Conservation (phyloP, 1,284 basidiomycete species). For the Malassezia globosa region DNA sequence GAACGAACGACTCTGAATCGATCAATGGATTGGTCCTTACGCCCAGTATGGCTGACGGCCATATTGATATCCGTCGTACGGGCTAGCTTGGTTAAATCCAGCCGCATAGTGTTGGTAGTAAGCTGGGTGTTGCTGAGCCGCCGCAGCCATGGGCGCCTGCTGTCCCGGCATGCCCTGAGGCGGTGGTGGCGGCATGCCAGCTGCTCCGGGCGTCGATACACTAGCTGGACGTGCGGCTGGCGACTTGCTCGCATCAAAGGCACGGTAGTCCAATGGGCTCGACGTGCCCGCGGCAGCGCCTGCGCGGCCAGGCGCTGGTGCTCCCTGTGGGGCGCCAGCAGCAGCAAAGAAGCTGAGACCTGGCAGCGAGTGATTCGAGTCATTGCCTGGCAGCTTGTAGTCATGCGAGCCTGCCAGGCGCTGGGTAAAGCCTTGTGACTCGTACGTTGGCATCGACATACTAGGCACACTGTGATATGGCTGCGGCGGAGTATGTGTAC, state of each 20-base stretch:
- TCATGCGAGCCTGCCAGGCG: conserved; percentile 25
- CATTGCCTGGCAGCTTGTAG: conserved; percentile 29
- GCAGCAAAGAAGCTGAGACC: conserved; percentile 29
- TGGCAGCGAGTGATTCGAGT: conserved; percentile 25
- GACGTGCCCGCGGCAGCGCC: conserved; percentile 13
- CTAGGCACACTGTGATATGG: conserved; percentile 30
- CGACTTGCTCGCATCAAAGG: conserved; percentile 13
- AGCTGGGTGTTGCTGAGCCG: conserved; percentile 35
- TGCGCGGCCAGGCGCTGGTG: conserved; percentile 17
- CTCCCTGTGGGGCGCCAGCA: conserved; percentile 16
- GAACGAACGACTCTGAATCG: too few relatives aligned
- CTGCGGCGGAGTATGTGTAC: conserved; percentile 24
- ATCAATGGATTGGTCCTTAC: too few relatives aligned
- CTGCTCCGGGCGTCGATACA: neutral
- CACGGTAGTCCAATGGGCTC: conserved; percentile 16
- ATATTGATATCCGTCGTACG: conserved; percentile 37
- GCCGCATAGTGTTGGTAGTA: conserved; percentile 42
- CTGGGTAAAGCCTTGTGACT: conserved; percentile 36
- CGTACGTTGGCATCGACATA: conserved; percentile 26
- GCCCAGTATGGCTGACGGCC: conserved; percentile 43
- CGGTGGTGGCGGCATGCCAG: conserved; percentile 5
- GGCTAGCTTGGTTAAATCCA: conserved; percentile 35
- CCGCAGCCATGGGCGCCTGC: conserved; percentile 11
- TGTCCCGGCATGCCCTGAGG: conserved; percentile 24
- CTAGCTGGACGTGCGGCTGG: conserved; percentile 3